A percentile compares a stretch with the other conserved stretches of the same genome.
Conservation (phyloP, 208 protist species). For the Leishmania braziliensis region DNA sequence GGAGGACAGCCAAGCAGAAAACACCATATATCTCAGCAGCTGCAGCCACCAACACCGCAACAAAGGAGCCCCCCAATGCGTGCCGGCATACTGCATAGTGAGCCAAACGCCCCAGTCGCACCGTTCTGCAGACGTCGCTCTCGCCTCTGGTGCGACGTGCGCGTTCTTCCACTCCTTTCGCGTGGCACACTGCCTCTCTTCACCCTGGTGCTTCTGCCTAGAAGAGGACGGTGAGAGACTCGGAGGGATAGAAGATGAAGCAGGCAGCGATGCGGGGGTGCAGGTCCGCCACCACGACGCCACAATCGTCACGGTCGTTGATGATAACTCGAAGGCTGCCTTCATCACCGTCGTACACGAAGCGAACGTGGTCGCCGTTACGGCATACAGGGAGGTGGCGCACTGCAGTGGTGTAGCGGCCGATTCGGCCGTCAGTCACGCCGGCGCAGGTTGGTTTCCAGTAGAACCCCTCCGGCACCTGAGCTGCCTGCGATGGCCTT, state of each 20-base stretch:
- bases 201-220: not conserved
- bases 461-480: slow-evolving; percentile 77
- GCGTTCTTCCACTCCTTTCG: not conserved
- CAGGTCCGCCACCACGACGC: slow-evolving; percentile 55
- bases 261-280: slow-evolving; percentile 64
- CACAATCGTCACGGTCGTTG: slow-evolving; percentile 57
- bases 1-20: not conserved
- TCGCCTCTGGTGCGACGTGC: not conserved
- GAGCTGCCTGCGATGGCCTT: slow-evolving; percentile 30
- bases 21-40: not conserved
- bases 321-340: slow-evolving; percentile 47
- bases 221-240: slow-evolving; percentile 69
- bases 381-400: slow-evolving; percentile 59
- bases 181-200: not conserved
- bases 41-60: not conserved
- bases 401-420: slow-evolving; percentile 37
- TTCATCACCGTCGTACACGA: slow-evolving; percentile 55
- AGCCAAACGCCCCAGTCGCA: not conserved
- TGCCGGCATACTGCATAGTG: not conserved
- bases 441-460: slow-evolving; percentile 69
- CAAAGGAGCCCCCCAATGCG: not conserved
- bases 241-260: slow-evolving; percentile 86
- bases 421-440: slow-evolving; percentile 64
- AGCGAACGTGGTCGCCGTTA: slow-evolving; percentile 59
- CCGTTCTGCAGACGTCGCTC: not conserved